These are phyloP conservation scores for Furcasterigmium sp. DNA, from an alignment of 2,329 filamentous ascomycete genomes.

Conservation along the genomic window DNA sequence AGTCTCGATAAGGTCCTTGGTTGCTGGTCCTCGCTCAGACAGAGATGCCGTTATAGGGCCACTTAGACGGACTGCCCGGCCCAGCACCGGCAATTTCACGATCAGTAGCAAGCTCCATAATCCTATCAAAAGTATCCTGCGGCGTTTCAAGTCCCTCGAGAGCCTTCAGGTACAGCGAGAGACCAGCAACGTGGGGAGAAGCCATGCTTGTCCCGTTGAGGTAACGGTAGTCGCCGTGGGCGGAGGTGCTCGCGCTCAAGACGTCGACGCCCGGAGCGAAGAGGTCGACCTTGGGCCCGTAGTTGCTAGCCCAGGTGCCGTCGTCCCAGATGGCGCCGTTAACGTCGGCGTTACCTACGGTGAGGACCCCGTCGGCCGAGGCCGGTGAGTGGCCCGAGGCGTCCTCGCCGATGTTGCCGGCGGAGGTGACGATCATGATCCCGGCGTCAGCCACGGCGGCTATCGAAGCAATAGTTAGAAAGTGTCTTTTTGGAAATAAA, in stretches of 20 bases:
- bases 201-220: slow-evolving; percentile 13
- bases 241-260: slow-evolving; percentile 40
- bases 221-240: background rate
- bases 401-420: slow-evolving; percentile 40
- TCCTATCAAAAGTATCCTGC: slow-evolving; percentile 3
- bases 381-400: slow-evolving; percentile 12
- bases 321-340: slow-evolving; percentile 33
- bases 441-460: slow-evolving; percentile 37
- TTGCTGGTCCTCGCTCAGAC: too few species aligned
- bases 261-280: slow-evolving; percentile 43
- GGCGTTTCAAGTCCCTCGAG: slow-evolving; percentile 11
- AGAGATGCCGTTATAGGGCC: too few species aligned
- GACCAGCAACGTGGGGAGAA: slow-evolving; percentile 15
- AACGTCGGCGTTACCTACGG: slow-evolving; percentile 46
- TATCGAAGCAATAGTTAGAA: slow-evolving; percentile 45
- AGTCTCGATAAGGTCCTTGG: too few species aligned
- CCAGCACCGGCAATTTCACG: too few species aligned
- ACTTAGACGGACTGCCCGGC: too few species aligned
- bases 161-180: slow-evolving; percentile 13
- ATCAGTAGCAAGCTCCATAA: slow-evolving; percentile 11
- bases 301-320: slow-evolving; percentile 43
- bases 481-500: too few species aligned
- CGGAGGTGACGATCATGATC: slow-evolving; percentile 46
- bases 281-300: slow-evolving; percentile 39
- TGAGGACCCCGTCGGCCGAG: slow-evolving; percentile 14